Conservation (phyloP, 306 rosid genomes). For the Quercus suber region DNA sequence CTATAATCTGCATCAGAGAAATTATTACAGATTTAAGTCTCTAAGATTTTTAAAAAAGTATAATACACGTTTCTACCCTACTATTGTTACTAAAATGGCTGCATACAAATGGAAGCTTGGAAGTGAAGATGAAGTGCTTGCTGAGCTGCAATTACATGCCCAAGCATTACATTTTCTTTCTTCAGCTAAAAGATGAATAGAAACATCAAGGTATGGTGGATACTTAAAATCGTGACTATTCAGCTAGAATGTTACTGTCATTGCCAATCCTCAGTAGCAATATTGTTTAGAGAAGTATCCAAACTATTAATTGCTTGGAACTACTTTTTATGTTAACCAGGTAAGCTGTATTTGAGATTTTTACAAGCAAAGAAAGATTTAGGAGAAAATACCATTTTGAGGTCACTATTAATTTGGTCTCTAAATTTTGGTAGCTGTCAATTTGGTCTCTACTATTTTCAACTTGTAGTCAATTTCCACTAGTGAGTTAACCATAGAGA, state of each 20-base stretch:
- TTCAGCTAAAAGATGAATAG: not conserved
- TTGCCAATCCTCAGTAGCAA: not conserved
- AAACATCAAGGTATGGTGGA: not conserved
- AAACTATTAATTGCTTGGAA: not conserved
- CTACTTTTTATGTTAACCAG: not conserved
- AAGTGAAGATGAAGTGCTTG: not conserved
- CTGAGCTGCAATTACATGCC: not conserved
- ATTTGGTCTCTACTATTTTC: too few species aligned
- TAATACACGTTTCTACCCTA: constrained; percentile 14
- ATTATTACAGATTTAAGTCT: constrained; percentile 7
- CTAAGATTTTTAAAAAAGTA: not conserved
- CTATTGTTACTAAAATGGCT: constrained; percentile 2
- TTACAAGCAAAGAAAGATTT: not conserved
- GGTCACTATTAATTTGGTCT: too few species aligned
- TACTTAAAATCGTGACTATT: not conserved
- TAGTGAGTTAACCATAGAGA: too few species aligned
- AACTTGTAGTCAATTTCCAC: too few species aligned
- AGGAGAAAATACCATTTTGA: too few species aligned
- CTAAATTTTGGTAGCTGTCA: too few species aligned
- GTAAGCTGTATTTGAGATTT: not conserved
- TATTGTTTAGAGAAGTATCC: not conserved
- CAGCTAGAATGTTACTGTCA: not conserved
- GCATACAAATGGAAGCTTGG: not conserved
- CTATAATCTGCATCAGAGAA: constrained; percentile 57
- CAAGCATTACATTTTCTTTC: not conserved